A percentile compares a stretch with the other conserved stretches of the same genome.
Conservation (phyloP, 495 filamentous ascomycete genomes). For the Talaromyces ruber region DNA sequence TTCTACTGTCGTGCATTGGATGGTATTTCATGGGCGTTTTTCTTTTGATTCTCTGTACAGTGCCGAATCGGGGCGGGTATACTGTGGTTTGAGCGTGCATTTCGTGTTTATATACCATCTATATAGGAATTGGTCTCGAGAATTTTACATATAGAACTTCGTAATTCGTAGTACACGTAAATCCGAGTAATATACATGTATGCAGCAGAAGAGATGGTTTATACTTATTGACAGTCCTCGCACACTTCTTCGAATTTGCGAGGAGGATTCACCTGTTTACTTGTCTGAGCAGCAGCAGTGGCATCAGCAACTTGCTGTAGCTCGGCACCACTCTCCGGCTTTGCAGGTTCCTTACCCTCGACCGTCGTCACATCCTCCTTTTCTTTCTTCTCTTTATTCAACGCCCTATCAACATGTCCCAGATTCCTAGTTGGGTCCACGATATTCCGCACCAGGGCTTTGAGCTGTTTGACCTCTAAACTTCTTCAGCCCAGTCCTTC, state of each 20-base stretch:
- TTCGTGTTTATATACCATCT: not conserved
- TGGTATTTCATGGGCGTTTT: not conserved
- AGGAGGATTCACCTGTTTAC: not conserved
- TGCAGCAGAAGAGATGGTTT: not conserved
- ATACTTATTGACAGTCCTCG: constrained; percentile 40
- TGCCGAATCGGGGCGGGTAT: not conserved
- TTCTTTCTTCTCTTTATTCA: constrained; percentile 17
- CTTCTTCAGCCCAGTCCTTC: not conserved
- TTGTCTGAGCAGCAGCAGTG: constrained; percentile 2
- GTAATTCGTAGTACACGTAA: not conserved
- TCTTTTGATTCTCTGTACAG: not conserved
- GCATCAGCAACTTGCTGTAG: constrained; percentile 1
- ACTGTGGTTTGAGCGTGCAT: not conserved
- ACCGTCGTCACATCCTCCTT: not conserved
- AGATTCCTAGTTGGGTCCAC: constrained; percentile 69
- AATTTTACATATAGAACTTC: not conserved
- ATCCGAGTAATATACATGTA: not conserved
- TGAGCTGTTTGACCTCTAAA: constrained; percentile 78
- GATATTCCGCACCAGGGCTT: constrained; percentile 75
- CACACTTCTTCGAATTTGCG: constrained; percentile 19
- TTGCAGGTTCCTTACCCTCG: not conserved
- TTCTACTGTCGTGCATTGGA: not conserved
- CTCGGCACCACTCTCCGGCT: not conserved
- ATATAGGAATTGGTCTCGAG: not conserved
- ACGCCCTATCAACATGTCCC: constrained; percentile 68